Evolutionary conservation across 2,329 filamentous ascomycete genomes (phyloP).

Genomic region (Aspergillus brunneoviolaceus): DNA sequence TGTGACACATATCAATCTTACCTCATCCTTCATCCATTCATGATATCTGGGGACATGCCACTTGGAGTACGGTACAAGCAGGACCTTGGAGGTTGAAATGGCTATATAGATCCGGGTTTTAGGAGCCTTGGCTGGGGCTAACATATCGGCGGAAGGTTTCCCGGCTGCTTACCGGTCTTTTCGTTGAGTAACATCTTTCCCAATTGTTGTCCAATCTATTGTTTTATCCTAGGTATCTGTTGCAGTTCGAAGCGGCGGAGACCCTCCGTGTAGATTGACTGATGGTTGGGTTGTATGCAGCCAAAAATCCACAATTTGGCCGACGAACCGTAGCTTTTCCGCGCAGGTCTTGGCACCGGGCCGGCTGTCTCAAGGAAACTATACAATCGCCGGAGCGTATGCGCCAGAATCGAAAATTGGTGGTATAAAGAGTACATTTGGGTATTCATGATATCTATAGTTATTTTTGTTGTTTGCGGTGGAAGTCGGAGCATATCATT

Average conservation of each 20-base stretch:
- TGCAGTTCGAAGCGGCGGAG: background rate
- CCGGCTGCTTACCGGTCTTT: slow-evolving; percentile 30
- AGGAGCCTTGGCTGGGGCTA: background rate
- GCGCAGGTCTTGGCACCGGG: slow-evolving; percentile 22
- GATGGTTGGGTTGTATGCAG: background rate
- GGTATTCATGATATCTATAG: slow-evolving; percentile 5
- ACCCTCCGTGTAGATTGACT: background rate
- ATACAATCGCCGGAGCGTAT: background rate
- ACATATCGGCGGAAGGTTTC: background rate
- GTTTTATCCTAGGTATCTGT: background rate
- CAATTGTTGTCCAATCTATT: background rate
- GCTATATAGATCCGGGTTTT: slow-evolving; percentile 49
- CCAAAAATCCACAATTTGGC: background rate
- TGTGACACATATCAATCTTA: slow-evolving; percentile 24
- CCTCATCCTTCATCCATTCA: slow-evolving; percentile 85
- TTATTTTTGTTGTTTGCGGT: slow-evolving; percentile 1
- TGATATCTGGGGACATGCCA: slow-evolving; percentile 84
- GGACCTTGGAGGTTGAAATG: slow-evolving; percentile 62
- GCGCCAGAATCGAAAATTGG: background rate
- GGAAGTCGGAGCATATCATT: slow-evolving; percentile 24
- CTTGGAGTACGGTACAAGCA: slow-evolving; percentile 80
- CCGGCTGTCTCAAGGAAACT: background rate
- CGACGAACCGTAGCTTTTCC: slow-evolving; percentile 6
- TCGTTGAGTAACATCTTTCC: slow-evolving; percentile 36
- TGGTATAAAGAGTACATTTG: background rate